Conservation (phyloP, 208 protist genomes). For the Acanthamoeba polyphaga region DNA sequence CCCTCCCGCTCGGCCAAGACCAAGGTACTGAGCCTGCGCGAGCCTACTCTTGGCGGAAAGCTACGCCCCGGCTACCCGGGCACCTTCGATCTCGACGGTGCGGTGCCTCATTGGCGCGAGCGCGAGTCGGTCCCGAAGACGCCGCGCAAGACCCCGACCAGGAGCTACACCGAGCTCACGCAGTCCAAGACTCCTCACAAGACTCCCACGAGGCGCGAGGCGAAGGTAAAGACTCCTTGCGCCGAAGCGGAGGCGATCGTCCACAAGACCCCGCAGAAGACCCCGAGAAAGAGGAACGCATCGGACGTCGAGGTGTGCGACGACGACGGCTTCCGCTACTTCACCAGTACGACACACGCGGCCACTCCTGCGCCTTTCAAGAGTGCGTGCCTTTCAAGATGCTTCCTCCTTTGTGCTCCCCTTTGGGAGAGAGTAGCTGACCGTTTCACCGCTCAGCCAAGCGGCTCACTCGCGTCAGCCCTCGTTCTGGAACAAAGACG, state of each 20-base stretch:
- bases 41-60: background rate
- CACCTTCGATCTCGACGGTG: conserved; percentile 54
- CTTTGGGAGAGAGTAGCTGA: background rate
- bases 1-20: conserved; percentile 16
- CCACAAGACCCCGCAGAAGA: background rate
- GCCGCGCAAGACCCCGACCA: background rate
- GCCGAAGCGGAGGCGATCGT: background rate
- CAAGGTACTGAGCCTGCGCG: conserved; percentile 17
- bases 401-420: background rate
- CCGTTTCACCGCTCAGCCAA: background rate
- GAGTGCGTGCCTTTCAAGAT: background rate
- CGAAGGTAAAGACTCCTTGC: background rate
- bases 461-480: background rate
- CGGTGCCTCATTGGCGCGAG: conserved; percentile 24
- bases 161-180: background rate
- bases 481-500: background rate
- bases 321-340: conserved; percentile 34
- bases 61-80: conserved; percentile 8
- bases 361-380: background rate
- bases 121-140: background rate
- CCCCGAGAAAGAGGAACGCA: background rate
- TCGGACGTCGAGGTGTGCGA: background rate
- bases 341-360: background rate
- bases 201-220: background rate
- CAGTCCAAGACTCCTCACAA: background rate